A percentile compares a stretch with the other conserved stretches of the same genome.
Conservation (phyloP, 352 stramenopile species). For the Phytopythium litorale region DNA sequence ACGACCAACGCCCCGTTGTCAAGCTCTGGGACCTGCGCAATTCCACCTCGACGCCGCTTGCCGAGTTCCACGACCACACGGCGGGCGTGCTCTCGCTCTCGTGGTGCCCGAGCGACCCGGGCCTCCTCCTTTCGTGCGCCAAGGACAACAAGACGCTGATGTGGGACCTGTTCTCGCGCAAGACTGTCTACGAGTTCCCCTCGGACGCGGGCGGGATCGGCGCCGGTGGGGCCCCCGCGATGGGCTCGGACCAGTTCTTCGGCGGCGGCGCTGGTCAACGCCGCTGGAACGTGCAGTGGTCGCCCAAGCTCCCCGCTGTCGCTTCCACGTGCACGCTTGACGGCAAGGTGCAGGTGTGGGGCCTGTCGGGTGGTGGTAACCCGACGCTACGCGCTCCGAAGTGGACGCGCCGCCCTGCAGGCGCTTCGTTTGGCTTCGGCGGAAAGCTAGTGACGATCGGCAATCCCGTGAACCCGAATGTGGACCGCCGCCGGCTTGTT, state of each 20-base stretch:
- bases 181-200: conserved; percentile 94
- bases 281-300: conserved; percentile 96
- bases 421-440: conserved; percentile 96
- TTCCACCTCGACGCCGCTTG: conserved; percentile 95
- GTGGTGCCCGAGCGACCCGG: conserved; percentile 97
- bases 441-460: conserved; percentile 91
- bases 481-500: conserved; percentile 64
- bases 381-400: conserved; percentile 89
- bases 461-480: conserved; percentile 50
- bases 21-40: conserved; percentile 98
- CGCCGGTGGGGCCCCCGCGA: conserved; percentile 43
- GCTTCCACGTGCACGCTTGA: conserved; percentile 96
- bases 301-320: conserved; percentile 92
- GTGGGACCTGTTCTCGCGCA: conserved; percentile 95
- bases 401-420: conserved; percentile 90
- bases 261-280: conserved; percentile 69
- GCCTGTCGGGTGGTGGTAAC: conserved; percentile 71
- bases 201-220: conserved; percentile 25
- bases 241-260: conserved; percentile 82
- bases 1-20: conserved; percentile 95
- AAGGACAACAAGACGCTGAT: conserved; percentile 98
- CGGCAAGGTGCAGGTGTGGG: conserved; percentile 95
- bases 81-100: conserved; percentile 95
- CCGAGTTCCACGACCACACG: conserved; percentile 94
- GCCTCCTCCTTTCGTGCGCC: conserved; percentile 90